A percentile compares a stretch with the other conserved stretches of the same genome.
Evolutionary conservation across 2,329 filamentous ascomycete genomes (phyloP).

Genomic region (Gaeumannomyces sp.): DNA sequence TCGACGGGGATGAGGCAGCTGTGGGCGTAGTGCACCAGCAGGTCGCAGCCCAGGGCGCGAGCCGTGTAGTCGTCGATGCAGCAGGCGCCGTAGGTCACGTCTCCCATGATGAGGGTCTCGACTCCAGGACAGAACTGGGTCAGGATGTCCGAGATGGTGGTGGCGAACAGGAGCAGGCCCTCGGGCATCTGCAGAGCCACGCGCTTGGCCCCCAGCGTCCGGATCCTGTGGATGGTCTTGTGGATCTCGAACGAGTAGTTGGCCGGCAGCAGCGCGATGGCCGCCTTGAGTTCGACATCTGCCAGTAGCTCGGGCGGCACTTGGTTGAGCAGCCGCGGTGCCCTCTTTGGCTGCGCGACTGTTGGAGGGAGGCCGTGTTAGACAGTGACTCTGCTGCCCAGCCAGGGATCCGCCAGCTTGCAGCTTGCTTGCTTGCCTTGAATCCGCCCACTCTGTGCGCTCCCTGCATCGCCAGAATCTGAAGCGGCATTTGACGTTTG

Average conservation of each 20-base stretch:
- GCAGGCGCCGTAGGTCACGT: constrained; percentile 97
- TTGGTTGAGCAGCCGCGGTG: constrained; percentile 79
- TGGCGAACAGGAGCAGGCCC: constrained; percentile 89
- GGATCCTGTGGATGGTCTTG: constrained; percentile 94
- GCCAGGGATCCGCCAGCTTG: not conserved
- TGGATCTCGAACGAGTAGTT: constrained; percentile 99
- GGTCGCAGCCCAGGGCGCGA: constrained; percentile 83
- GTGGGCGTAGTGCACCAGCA: constrained; percentile 95
- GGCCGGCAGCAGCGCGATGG: constrained; percentile 77
- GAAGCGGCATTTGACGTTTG: not conserved
- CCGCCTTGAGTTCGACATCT: constrained; percentile 77
- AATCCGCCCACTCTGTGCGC: constrained; percentile 58
- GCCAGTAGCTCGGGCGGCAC: constrained; percentile 83
- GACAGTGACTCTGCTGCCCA: constrained; percentile 9
- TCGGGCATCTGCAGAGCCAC: constrained; percentile 97
- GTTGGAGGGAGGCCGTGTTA: constrained; percentile 7
- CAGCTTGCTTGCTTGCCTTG: constrained; percentile 40
- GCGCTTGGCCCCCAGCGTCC: constrained; percentile 68
- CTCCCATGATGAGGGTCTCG: constrained; percentile 96
- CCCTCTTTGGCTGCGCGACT: constrained; percentile 68
- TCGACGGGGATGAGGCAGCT: constrained; percentile 94
- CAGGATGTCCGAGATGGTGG: constrained; percentile 94
- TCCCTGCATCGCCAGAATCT: constrained; percentile 30
- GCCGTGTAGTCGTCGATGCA: constrained; percentile 99
- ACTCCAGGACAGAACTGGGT: constrained; percentile 88